Evolutionary conservation across 2,329 filamentous ascomycete species (phyloP).

Genomic region (Diplodia intermedia): DNA sequence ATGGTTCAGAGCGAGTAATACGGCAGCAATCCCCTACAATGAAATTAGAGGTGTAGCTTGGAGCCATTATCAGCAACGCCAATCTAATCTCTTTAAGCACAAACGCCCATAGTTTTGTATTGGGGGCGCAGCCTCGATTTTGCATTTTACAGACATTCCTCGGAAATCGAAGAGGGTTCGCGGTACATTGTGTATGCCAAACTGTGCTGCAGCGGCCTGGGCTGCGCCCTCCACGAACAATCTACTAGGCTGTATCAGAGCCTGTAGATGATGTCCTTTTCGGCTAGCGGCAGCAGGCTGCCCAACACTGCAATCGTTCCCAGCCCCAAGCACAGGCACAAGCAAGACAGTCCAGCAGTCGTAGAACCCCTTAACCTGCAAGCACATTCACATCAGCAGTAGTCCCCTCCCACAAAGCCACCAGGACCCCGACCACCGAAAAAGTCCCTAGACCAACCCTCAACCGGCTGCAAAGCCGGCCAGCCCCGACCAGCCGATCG

Average conservation of each 20-base stretch:
- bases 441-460: neutral
- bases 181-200: neutral
- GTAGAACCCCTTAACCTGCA: neutral
- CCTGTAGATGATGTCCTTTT: neutral
- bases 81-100: neutral
- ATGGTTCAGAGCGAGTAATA: neutral
- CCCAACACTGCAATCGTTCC: neutral
- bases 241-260: neutral
- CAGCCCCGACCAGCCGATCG: neutral
- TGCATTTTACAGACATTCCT: neutral
- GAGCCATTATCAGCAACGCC: neutral
- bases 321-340: neutral
- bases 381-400: neutral
- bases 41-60: neutral
- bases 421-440: neutral
- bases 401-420: neutral
- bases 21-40: neutral
- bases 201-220: neutral
- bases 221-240: neutral
- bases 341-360: neutral
- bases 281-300: neutral
- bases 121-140: neutral
- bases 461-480: neutral
- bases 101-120: neutral
- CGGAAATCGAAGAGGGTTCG: neutral